A percentile compares a stretch with the other conserved stretches of the same genome.
Conservation (phyloP, 1,284 basidiomycete genomes). For the Sphagnurus paluster region DNA sequence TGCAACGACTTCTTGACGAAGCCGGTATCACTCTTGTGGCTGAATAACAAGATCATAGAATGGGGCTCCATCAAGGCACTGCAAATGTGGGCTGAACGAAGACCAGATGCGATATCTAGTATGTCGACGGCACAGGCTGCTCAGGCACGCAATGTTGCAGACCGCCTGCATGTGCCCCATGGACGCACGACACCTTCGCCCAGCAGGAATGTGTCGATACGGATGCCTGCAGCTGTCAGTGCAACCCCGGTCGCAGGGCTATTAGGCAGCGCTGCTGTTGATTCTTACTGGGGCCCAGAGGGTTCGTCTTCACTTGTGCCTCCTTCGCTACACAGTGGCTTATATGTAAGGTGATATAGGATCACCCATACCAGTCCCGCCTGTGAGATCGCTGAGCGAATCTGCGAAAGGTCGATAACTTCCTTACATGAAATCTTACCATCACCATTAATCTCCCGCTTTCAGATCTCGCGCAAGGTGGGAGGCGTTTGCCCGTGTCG, state of each 20-base stretch:
- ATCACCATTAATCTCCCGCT: not conserved
- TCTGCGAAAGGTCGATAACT: constrained; percentile 18
- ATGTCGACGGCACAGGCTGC: constrained; percentile 57
- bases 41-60: constrained; percentile 98
- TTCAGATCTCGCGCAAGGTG: constrained; percentile 20
- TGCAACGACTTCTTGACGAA: constrained; percentile 99
- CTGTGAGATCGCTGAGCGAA: constrained; percentile 13
- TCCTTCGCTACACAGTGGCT: not conserved
- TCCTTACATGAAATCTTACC: not conserved
- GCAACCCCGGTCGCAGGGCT: constrained; percentile 3
- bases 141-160: constrained; percentile 67
- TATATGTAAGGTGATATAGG: not conserved
- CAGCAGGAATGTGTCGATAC: constrained; percentile 9
- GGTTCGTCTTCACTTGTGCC: constrained; percentile 13
- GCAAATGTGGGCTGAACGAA: constrained; percentile 84
- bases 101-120: constrained; percentile 62
- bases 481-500: constrained; percentile 7
- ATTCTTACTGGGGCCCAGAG: constrained; percentile 22
- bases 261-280: no score
- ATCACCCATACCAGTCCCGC: constrained; percentile 9
- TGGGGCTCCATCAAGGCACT: constrained; percentile 92
- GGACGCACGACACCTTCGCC: constrained; percentile 23
- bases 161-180: constrained; percentile 64
- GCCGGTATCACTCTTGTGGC: constrained; percentile 92
- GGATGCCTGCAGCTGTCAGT: not conserved